Percentiles rank a stretch among this genome's conserved stretches.
These are phyloP conservation scores for Salix dunnii DNA, from an alignment of 345 rosid genomes.

Conservation along the genomic window DNA sequence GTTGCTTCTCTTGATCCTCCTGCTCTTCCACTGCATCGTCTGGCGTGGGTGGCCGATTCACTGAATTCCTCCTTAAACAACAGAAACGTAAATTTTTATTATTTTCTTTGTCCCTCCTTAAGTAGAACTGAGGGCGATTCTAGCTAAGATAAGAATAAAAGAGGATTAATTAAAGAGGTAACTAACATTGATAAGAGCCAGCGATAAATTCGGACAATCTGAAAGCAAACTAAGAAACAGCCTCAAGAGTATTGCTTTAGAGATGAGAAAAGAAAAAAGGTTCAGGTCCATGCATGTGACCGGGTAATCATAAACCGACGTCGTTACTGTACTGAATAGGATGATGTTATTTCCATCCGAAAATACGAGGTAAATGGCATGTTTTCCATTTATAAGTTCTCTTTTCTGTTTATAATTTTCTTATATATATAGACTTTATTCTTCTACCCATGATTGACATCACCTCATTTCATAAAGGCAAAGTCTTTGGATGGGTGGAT, in stretches of 20 bases:
- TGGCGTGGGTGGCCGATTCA: constrained; percentile 65
- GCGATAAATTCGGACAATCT: neutral
- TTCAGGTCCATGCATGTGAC: neutral
- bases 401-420: too few species aligned
- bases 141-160: neutral
- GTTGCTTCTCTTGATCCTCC: constrained; percentile 38
- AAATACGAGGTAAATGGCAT: too few species aligned
- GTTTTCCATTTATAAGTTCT: too few species aligned
- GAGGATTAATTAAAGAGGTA: neutral
- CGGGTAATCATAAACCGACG: too few species aligned
- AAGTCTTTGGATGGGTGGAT: too few species aligned
- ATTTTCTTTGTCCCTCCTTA: neutral
- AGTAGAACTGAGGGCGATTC: neutral
- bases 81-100: neutral
- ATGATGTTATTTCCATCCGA: too few species aligned
- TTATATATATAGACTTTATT: too few species aligned
- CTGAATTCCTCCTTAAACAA: constrained; percentile 48
- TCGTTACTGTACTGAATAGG: too few species aligned
- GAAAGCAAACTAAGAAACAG: neutral
- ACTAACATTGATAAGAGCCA: neutral
- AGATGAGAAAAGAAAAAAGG: neutral
- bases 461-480: too few species aligned
- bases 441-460: too few species aligned
- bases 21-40: constrained; percentile 30
- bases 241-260: neutral